phyloP scores from a whole-genome alignment of 805 yeast species.

The Myxozyma melibiosi region DNA sequence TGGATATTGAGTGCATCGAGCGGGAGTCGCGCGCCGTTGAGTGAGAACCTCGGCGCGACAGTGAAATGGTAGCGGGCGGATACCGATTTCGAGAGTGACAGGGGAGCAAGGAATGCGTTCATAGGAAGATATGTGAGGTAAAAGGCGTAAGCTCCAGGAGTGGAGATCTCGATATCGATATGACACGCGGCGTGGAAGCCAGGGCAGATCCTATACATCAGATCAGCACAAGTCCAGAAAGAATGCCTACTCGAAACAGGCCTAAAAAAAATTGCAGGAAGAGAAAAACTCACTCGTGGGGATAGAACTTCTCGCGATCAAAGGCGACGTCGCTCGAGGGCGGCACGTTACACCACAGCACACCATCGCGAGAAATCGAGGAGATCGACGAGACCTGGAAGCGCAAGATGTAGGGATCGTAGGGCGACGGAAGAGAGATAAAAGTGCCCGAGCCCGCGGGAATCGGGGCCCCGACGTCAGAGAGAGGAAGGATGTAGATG shows the following conservation, averaged over 20 bases:
- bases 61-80: conserved; percentile 67
- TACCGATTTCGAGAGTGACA: conserved; percentile 39
- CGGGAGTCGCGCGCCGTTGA: conserved; percentile 60
- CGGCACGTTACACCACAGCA: conserved; percentile 75
- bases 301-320: conserved; percentile 58
- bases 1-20: conserved; percentile 80
- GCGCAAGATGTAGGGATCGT: conserved; percentile 50
- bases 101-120: conserved; percentile 31
- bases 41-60: conserved; percentile 72
- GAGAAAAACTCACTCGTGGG: conserved; percentile 44
- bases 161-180: conserved; percentile 61
- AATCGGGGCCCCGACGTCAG: conserved; percentile 35
- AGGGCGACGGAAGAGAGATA: conserved; percentile 46
- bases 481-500: conserved; percentile 25
- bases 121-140: conserved; percentile 59
- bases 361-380: conserved; percentile 68
- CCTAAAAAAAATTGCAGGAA: neutral
- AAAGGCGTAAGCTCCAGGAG: conserved; percentile 80
- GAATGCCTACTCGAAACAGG: no score
- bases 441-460: conserved; percentile 44
- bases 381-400: conserved; percentile 76
- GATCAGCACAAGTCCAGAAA: neutral
- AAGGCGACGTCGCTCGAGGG: conserved; percentile 48
- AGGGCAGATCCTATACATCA: conserved; percentile 41
- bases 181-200: conserved; percentile 65